Evolutionary conservation across 1,284 basidiomycete species (phyloP), one percentile per base, ranked within the genome.

Genomic region (Wolfiporia cocos): DNA sequence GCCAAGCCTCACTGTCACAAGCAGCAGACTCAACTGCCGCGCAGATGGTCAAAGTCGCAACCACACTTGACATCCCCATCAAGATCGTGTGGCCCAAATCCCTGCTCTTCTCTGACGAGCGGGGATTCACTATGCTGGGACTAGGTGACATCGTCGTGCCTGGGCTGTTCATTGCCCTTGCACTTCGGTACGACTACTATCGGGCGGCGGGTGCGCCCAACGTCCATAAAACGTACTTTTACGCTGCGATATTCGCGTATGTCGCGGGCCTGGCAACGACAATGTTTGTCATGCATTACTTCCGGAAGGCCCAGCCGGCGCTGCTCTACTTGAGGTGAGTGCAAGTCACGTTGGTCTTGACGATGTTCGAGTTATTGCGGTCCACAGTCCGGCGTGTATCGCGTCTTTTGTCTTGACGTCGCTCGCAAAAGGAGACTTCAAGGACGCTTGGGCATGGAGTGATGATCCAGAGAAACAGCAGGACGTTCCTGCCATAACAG

Each of bases 21-120:
- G 11, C 7, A 36, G n/a, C 28, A 18, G 14, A 19, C n/a, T 23
- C 5, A 3, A 10, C 24, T 5, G 18, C 15, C 26, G 19, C 23
- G 4, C 34, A 89, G 81, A 94, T 95, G 92, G 85, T 94, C 23
- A 83, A 84, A 51, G 95, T 98, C 1, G 95, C 95, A 1, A 93
- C 86, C 26, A 83, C 77, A 43, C 78, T 98, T 44, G 93, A 98
- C 54, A 81, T 86, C n/a, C 95, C 95, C 11, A 96, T 95, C 67
- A 95, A 95, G 65, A 68, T 95, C 28, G 69, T 93, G 29, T 93
- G 87, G 75, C 84, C 91, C 0, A 91, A 89, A 55, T 82, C 83
- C 1, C 49, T 81, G 43, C 56, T 55, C n/a, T 78, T 85, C 49
- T 69, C 71, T 22, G 63, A 67, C 33, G 66, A 65, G 31, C 64